Base-by-base conservation (phyloP, 2,329 filamentous ascomycete species). In the Ambrosiella cleistominuta region DNA sequence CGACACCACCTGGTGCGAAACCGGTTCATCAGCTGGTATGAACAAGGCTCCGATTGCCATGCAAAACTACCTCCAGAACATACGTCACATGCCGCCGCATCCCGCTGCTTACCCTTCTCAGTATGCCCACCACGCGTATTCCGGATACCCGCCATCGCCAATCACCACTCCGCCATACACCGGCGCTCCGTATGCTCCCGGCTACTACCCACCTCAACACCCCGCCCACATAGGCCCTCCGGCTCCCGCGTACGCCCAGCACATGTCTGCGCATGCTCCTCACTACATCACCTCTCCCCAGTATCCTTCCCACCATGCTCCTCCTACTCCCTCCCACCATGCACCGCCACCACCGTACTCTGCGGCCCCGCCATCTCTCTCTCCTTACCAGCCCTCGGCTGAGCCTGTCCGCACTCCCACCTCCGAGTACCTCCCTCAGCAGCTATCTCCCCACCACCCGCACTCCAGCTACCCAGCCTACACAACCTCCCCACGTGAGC, bases 1-100 rank as follows among this genome's bases (percentile, higher is more conserved):
- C 0, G 93, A 98, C 70, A 95, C 91, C 1, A 95, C 88, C 51
- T 82, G 96, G 64, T 88, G 88, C 66, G 91, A 96, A 66, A 78
- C 83, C 62, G 85, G 85, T 67, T 85, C 84, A 60, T 82, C 88
- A 12, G 88, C 90, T 11, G 83, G 87, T 2, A 80, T 94, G 44
- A 91, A 88, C 11, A 80, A 88, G 63, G 80, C 85, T 0, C 88
- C 82, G 2, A 82, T 85, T 74, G 78, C 68, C 65, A 73, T 70
- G 66, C 76, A 72, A 62, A 70, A 54, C 35, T 62, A 61, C 47
- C 60, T 62, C 56, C 64, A 62, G 56, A 72, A 71, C 66, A 53
- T 62, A 58, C 45, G 62, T 57, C 50, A 54, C 61, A 61, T 50
- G 60, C 44, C n/a, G 19, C 56, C 69, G 62, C 63, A 62, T 64